Evolutionary conservation across 106 monocot species (phyloP), one percentile per base, ranked within the genome.

Genomic region (Platanthera zijinensis): DNA sequence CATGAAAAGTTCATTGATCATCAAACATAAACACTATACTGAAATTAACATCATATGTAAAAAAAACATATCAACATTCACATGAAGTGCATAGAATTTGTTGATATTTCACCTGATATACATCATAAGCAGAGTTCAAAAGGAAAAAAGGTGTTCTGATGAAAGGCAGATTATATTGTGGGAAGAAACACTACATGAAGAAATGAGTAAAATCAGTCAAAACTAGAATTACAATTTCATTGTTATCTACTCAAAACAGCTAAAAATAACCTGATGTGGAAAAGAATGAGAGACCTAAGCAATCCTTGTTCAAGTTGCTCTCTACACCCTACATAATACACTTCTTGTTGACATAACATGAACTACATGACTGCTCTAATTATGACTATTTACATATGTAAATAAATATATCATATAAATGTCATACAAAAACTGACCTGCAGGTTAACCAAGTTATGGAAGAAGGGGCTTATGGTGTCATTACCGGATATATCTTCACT

Each of bases 51-150:
- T 75, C 14, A 57, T 32, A 52, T 52, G 10, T 52, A n/a, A 52
- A 52, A 13, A 63, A 63, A 28, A 10, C 30, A 66, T 22, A 25
- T 7, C 30, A 66, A 28, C 32, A 66, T 28, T 11, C 15, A 10
- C 8, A 17, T 70, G 48, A 67, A 30, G 30, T 30, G 25, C 8
- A 67, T 8, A 32, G 11, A 32, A 25, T 32, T 25, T 39, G 11
- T 5, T 2, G 11, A 70, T 39, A 50, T 1, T 14, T 84, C 63
- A 94, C 97, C 88, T 97, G 97, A 54, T 82, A 97, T 47, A 81
- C 81, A 79, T 97, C 97, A 64, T 97, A 97, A 50, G 91, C 97
- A 50, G 97, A 80, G 75, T 97, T 97, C 78, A 97, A 79, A 56
- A 97, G 82, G 63, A 97, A 97, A 76, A 87, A 97, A 22, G 97